phyloP scores from a whole-genome alignment of 169 alveolate genomes.

The Plasmodium malariae region DNA sequence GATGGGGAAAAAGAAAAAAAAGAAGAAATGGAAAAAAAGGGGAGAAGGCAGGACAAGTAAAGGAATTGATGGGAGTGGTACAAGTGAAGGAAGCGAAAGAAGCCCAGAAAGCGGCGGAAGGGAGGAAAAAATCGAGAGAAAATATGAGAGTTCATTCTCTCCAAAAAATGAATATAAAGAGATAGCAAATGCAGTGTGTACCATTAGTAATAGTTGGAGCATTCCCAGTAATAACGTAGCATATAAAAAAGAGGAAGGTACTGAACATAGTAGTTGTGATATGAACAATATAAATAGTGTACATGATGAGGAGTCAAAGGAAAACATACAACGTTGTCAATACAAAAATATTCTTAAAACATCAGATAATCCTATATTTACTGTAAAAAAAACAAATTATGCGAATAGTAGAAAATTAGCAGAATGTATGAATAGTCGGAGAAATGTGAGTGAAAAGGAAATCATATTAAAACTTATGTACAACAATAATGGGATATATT shows the following conservation, averaged over 20 bases:
- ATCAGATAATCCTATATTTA: not conserved
- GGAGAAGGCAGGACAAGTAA: not conserved
- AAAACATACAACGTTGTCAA: not conserved
- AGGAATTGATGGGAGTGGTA: too few species aligned
- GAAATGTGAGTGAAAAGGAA: constrained; percentile 27
- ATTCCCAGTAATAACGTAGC: not conserved
- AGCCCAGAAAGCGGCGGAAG: not conserved
- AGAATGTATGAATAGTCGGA: not conserved
- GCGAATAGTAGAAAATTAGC: not conserved
- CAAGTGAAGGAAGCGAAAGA: not conserved
- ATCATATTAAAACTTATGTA: constrained; percentile 62
- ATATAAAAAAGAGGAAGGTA: constrained; percentile 14
- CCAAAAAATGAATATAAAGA: not conserved
- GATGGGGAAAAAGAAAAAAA: not conserved
- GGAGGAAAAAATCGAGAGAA: not conserved
- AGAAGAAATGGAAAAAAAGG: not conserved
- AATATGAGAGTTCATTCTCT: not conserved
- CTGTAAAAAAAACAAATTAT: not conserved
- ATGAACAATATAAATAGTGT: not conserved
- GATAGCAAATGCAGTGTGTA: not conserved
- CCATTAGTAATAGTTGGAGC: constrained; percentile 12
- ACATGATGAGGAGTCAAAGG: constrained; percentile 1
- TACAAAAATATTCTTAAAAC: not conserved
- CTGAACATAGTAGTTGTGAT: not conserved
- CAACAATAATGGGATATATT: constrained; percentile 63